Evolutionary conservation across 2,329 filamentous ascomycete genomes (phyloP).

Genomic region (Diaporthe ampelina): DNA sequence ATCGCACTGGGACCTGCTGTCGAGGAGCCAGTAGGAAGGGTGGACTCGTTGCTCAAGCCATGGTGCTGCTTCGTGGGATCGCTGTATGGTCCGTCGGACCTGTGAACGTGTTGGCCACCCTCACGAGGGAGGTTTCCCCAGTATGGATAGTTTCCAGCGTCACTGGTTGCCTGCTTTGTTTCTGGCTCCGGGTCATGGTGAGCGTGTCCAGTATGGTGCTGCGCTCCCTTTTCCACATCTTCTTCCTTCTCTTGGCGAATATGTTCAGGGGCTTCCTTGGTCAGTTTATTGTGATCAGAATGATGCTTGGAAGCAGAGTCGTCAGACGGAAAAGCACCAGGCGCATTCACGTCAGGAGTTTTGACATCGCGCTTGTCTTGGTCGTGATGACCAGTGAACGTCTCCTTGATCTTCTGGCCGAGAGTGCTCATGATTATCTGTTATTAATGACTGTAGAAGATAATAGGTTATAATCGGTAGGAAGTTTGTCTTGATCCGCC

Average conservation of each 20-base stretch:
- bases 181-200: conserved; percentile 36
- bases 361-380: conserved; percentile 13
- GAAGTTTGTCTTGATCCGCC: not conserved
- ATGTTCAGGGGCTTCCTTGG: not conserved
- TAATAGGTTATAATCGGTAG: too few relatives aligned
- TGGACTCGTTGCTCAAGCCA: not conserved
- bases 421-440: conserved; percentile 30
- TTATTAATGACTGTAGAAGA: not conserved
- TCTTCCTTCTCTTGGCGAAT: not conserved
- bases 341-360: conserved; percentile 9
- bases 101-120: not conserved
- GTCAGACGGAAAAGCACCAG: conserved; percentile 13
- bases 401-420: conserved; percentile 39
- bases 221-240: conserved; percentile 12
- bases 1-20: not conserved
- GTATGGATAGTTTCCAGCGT: conserved; percentile 40
- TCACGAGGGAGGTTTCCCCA: conserved; percentile 36
- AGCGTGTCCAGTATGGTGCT: conserved; percentile 16
- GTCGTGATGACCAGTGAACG: conserved; percentile 25
- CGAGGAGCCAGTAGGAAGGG: conserved; percentile 17
- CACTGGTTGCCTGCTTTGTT: conserved; percentile 37
- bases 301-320: conserved; percentile 4
- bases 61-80: not conserved
- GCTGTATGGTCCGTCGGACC: not conserved
- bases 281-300: conserved; percentile 24